Evolutionary conservation across 192 early-diverging fungal species (phyloP), one percentile per base, ranked within the genome.

Genomic region (Glomus cerebriforme): DNA sequence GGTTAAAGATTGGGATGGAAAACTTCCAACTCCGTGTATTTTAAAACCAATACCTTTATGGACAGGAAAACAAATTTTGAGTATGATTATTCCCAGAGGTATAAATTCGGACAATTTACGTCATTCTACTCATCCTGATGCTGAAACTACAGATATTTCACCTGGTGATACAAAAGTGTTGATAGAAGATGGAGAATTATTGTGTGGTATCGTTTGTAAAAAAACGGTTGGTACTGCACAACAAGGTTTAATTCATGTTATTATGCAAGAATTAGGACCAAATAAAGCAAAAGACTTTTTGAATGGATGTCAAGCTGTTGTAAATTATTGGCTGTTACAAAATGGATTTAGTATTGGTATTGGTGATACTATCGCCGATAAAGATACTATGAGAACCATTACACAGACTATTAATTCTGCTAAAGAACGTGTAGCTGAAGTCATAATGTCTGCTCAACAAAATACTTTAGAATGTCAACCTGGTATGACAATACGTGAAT

Each of bases 261-360:
- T 97, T 59, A 91, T 96, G 84, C 95, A 96, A 82, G 96, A 98
- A 89, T 90, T 91, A 79, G 98, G 97, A 15, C 88, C 95, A 1
- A 94, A 96, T 81, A 87, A 86, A 7, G 92, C 96, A 15, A 96
- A 94, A 79, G 86, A 84, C 49, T 96, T 99, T 86, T 94, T 99
- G 81, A 96, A 96, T 81, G 94, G 95, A 70, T 92, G 91, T 63
- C 96, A 98, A 83, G 91, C 90, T 13, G 92, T 99, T 13, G 93
- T 98, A 65, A 98, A 98, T 85, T 94, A 97, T 86, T 99, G 96
- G 95, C 85, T 99, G 62, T 81, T 94, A 79, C 95, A 97, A 79
- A 89, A 97, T 80, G 94, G 97, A 17, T 99, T 99, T 79, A 97
- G 95, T 79, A 95, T 98, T 59, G 96, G 96, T 78, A 98, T 98